Conservation (phyloP, 2,329 filamentous ascomycete species). For the Fusarium pseudocircinatum region DNA sequence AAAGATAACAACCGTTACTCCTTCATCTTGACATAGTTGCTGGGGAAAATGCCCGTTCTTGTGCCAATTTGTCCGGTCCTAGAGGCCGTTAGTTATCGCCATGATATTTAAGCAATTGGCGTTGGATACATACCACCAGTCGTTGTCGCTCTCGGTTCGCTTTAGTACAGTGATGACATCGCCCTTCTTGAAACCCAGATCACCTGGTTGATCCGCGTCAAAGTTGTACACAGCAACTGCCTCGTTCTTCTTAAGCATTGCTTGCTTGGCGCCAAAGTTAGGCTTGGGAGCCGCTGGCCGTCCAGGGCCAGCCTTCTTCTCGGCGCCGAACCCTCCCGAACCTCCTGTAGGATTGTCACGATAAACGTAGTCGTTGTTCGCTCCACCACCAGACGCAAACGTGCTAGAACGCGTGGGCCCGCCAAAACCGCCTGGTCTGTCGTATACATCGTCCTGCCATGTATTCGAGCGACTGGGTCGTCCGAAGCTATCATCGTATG, state of each 20-base stretch:
- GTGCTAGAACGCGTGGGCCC: slow-evolving; percentile 62
- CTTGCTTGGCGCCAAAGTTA: slow-evolving; percentile 71
- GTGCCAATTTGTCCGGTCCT: slow-evolving; percentile 90
- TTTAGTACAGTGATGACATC: slow-evolving; percentile 95
- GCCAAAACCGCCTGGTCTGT: slow-evolving; percentile 59
- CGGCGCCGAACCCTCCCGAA: slow-evolving; percentile 36
- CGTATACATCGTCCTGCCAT: slow-evolving; percentile 81
- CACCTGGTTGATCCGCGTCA: slow-evolving; percentile 90
- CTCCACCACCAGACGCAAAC: slow-evolving; percentile 53
- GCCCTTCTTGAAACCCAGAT: slow-evolving; percentile 96
- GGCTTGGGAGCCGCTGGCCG: slow-evolving; percentile 91
- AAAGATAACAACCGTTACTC: slow-evolving; percentile 49
- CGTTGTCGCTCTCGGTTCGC: slow-evolving; percentile 90
- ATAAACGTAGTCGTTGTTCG: slow-evolving; percentile 64
- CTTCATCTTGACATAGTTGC: slow-evolving; percentile 77
- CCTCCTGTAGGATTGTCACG: slow-evolving; percentile 53
- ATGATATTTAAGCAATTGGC: no score
- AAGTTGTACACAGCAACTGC: slow-evolving; percentile 93
- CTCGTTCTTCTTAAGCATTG: slow-evolving; percentile 74
- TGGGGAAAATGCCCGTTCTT: slow-evolving; percentile 91
- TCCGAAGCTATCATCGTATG: slow-evolving; percentile 61
- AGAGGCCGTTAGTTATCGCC: slow-evolving; percentile 2
- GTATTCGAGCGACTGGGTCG: slow-evolving; percentile 71
- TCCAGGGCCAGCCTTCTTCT: slow-evolving; percentile 68
- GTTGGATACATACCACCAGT: slow-evolving; percentile 80